phyloP scores from a whole-genome alignment of 441 rosid species.

The Erysimum cheiri region DNA sequence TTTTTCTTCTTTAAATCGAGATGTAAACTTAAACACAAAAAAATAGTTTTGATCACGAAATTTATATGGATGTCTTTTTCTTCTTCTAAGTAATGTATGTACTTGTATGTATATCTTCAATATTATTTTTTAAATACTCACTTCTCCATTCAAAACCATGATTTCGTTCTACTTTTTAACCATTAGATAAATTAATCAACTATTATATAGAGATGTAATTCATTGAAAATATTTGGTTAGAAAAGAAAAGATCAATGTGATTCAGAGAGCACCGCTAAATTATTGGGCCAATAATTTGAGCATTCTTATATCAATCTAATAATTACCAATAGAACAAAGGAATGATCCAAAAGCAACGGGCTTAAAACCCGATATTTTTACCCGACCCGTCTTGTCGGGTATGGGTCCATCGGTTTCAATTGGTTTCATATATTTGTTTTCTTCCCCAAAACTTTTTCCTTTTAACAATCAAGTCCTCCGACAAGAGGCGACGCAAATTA shows the following conservation, averaged over 20 bases:
- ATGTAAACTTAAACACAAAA: too few relatives aligned
- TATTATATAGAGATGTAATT: background rate
- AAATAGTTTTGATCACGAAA: too few relatives aligned
- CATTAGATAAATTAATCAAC: background rate
- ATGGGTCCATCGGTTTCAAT: conserved; percentile 42
- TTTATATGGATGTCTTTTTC: too few relatives aligned
- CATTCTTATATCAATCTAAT: conserved; percentile 14
- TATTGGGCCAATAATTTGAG: conserved; percentile 39
- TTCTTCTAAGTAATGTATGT: too few relatives aligned
- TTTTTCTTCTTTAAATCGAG: too few relatives aligned
- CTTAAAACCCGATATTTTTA: conserved; percentile 29
- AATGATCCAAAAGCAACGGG: conserved; percentile 47
- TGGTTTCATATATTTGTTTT: conserved; percentile 45
- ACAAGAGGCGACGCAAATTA: conserved; percentile 36
- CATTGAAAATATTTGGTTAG: background rate
- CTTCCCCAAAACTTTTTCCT: conserved; percentile 38
- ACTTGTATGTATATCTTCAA: too few relatives aligned
- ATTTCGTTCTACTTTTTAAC: background rate
- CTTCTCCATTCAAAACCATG: background rate
- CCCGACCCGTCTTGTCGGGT: conserved; percentile 45
- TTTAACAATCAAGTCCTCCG: conserved; percentile 42
- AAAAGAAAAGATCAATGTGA: background rate
- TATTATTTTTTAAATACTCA: background rate
- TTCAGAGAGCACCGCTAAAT: conserved; percentile 28
- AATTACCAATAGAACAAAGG: conserved; percentile 41